A percentile compares a stretch with the other conserved stretches of the same genome.
These are phyloP conservation scores for Rhizopus delemar DNA, from an alignment of 371 early-diverging fungal species.

Conservation along the genomic window DNA sequence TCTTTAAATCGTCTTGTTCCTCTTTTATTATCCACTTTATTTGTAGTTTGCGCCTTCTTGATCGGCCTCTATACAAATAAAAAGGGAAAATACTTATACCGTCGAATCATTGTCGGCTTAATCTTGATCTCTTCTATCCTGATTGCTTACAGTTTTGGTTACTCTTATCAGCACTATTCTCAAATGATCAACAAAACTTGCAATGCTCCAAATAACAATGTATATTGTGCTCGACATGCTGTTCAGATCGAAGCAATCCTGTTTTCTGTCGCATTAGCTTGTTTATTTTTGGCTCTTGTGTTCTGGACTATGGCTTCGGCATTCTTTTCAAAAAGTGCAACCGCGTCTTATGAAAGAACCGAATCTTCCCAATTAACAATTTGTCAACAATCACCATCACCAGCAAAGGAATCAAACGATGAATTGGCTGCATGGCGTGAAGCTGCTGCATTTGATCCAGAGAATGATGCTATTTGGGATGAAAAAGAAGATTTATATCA, in stretches of 20 bases:
- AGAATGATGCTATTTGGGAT: not conserved
- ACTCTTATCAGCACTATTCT: slow-evolving; percentile 23
- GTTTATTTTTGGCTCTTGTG: slow-evolving; percentile 18
- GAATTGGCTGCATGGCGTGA: slow-evolving; percentile 26
- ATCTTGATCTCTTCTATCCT: slow-evolving; percentile 16
- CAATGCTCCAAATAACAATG: slow-evolving; percentile 10
- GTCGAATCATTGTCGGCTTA: slow-evolving; percentile 24
- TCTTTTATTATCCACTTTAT: slow-evolving; percentile 22
- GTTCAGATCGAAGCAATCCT: slow-evolving; percentile 31
- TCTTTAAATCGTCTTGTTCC: slow-evolving; percentile 31
- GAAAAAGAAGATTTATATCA: not conserved
- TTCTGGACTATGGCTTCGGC: slow-evolving; percentile 23
- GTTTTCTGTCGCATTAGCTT: slow-evolving; percentile 26
- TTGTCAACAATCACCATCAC: not conserved
- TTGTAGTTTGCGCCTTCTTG: slow-evolving; percentile 25
- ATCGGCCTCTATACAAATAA: slow-evolving; percentile 28
- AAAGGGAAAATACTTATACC: slow-evolving; percentile 17
- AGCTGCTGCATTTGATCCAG: slow-evolving; percentile 14
- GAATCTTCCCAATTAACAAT: too few relatives aligned
- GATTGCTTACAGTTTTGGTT: slow-evolving; percentile 22
- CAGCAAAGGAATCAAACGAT: slow-evolving; percentile 3
- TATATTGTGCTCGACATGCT: slow-evolving; percentile 25
- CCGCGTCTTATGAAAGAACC: too few relatives aligned
- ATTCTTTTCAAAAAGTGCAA: slow-evolving; percentile 8
- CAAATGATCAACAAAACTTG: slow-evolving; percentile 21